phyloP scores from a whole-genome alignment of 2,329 filamentous ascomycete genomes.

The Fusarium sp. region DNA sequence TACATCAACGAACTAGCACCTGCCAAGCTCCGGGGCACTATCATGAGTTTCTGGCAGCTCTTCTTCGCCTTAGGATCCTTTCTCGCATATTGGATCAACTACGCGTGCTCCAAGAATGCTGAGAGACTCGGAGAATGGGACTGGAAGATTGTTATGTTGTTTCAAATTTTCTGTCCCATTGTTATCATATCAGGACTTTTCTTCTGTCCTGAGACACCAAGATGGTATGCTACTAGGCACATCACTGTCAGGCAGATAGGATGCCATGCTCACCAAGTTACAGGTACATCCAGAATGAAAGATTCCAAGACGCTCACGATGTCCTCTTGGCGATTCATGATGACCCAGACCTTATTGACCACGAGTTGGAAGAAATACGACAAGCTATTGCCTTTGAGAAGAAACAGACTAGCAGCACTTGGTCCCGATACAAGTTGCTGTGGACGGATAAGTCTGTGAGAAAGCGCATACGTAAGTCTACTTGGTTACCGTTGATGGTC shows the following conservation, averaged over 20 bases:
- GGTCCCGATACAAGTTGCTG: slow-evolving; percentile 2
- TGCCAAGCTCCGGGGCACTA: slow-evolving; percentile 69
- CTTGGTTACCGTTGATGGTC: accelerated
- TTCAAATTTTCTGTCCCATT: slow-evolving; percentile 73
- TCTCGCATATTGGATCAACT: slow-evolving; percentile 64
- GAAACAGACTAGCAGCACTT: slow-evolving; percentile 1
- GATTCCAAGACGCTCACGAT: not conserved
- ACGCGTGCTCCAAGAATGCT: slow-evolving; percentile 66
- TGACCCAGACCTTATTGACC: not conserved
- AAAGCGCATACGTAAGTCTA: slow-evolving; percentile 3
- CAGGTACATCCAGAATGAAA: slow-evolving; percentile 55
- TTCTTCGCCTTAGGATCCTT: slow-evolving; percentile 71
- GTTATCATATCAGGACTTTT: slow-evolving; percentile 71
- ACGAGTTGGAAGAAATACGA: slow-evolving; percentile 2
- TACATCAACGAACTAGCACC: slow-evolving; percentile 76
- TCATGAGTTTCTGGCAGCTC: slow-evolving; percentile 75
- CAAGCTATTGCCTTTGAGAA: slow-evolving; percentile 3
- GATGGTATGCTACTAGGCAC: slow-evolving; percentile 71
- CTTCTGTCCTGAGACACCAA: slow-evolving; percentile 73
- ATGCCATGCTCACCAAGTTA: slow-evolving; percentile 12
- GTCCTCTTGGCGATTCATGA: not conserved
- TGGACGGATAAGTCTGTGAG: slow-evolving; percentile 10
- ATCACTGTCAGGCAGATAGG: slow-evolving; percentile 67
- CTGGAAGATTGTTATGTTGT: slow-evolving; percentile 77
- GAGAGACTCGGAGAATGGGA: slow-evolving; percentile 73